Conservation (phyloP, 306 rosid species). For the Glycine soja region DNA sequence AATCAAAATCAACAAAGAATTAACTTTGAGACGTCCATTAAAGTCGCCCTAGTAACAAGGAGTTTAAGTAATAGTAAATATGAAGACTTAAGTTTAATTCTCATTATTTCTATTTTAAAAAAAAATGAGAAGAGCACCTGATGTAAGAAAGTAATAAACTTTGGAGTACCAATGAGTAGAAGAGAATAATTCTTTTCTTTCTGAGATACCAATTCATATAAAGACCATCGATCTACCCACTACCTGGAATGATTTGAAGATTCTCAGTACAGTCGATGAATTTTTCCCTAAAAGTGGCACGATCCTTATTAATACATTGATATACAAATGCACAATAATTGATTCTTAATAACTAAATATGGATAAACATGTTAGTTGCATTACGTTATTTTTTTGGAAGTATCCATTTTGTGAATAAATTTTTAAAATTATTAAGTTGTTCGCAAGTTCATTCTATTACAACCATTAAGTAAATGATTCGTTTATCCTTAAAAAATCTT, state of each 20-base stretch:
- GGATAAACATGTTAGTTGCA: not conserved
- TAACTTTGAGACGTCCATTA: not conserved
- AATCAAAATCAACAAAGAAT: not conserved
- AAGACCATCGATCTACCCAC: constrained; percentile 1
- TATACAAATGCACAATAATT: not conserved
- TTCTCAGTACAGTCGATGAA: not conserved
- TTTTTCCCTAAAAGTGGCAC: not conserved
- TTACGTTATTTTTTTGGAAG: not conserved
- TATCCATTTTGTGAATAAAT: not conserved
- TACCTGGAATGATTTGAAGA: constrained; percentile 5
- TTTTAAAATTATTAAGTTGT: not conserved
- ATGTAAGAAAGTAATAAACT: not conserved
- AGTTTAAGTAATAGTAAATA: too few species aligned
- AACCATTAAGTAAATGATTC: not conserved
- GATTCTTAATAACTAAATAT: not conserved
- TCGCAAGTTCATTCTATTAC: not conserved
- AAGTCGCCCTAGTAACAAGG: too few species aligned
- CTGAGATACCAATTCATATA: not conserved
- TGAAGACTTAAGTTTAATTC: too few species aligned
- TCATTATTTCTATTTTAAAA: too few species aligned
- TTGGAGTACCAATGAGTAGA: not conserved
- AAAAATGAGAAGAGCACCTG: not conserved
- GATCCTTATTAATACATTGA: not conserved
- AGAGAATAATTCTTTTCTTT: not conserved
- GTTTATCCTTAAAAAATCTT: not conserved